phyloP scores from a whole-genome alignment of 208 protist species.

The Leishmania arabica region DNA sequence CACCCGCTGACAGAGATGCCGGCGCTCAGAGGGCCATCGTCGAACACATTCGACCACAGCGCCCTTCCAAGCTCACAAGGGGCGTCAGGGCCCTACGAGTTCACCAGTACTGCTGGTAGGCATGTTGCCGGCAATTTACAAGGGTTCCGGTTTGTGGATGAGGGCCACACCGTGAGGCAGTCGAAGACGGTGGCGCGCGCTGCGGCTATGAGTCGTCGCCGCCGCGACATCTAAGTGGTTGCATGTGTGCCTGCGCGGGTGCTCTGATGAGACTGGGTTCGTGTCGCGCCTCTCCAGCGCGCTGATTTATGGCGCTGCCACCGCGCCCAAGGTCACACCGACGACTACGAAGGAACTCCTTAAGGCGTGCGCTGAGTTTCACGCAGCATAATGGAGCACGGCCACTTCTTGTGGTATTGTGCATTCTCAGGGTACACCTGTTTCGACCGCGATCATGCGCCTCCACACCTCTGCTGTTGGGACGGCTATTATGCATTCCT shows the following conservation, averaged over 20 bases:
- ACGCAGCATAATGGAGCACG: too few relatives aligned
- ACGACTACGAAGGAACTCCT: too few relatives aligned
- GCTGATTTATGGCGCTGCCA: background rate
- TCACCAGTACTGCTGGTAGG: conserved; percentile 44
- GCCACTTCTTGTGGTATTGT: background rate
- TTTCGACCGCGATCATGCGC: background rate
- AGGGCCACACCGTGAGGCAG: background rate
- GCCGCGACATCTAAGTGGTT: conserved; percentile 22
- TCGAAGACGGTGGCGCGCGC: background rate
- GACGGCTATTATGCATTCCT: background rate
- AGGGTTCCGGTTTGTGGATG: conserved; percentile 60
- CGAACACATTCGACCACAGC: conserved; percentile 30
- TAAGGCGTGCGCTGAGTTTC: background rate
- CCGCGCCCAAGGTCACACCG: background rate
- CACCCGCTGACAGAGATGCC: background rate
- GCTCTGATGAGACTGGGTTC: background rate
- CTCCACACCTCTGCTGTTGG: background rate
- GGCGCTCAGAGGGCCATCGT: background rate
- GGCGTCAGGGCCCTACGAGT: conserved; percentile 17
- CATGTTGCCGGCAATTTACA: conserved; percentile 77
- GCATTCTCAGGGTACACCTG: background rate
- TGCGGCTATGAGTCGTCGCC: conserved; percentile 6
- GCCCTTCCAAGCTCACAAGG: conserved; percentile 24
- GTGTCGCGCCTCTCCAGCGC: background rate
- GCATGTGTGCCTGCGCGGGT: background rate